Evolutionary conservation across 139 green algal species (phyloP).

Genomic region (Picochlorum sp.): DNA sequence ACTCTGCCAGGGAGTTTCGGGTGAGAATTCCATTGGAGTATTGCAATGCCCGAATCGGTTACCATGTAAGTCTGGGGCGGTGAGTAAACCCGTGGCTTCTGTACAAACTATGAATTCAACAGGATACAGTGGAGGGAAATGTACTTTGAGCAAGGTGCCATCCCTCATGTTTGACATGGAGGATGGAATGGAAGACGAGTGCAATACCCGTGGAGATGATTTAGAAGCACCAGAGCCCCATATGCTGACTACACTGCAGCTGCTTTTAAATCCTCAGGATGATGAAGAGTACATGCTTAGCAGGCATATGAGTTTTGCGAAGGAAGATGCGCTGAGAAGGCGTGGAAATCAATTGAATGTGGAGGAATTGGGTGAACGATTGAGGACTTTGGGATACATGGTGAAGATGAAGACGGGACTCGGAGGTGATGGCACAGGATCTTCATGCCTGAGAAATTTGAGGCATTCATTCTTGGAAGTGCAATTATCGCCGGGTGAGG

Average conservation of each 20-base stretch:
- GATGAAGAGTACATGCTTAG: constrained; percentile 30
- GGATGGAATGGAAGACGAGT: constrained; percentile 2
- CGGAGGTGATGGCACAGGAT: constrained; percentile 26
- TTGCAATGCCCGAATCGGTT: neutral
- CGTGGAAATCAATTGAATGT: constrained; percentile 1
- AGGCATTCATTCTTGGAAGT: constrained; percentile 27
- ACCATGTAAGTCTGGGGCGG: neutral
- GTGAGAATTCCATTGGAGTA: neutral
- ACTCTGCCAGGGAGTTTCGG: neutral
- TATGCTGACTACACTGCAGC: neutral
- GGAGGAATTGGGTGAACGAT: constrained; percentile 20
- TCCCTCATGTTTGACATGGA: constrained; percentile 44
- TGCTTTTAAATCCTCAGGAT: constrained; percentile 14
- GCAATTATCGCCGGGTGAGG: neutral
- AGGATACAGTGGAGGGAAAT: neutral
- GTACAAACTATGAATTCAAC: no score
- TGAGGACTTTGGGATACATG: constrained; percentile 22
- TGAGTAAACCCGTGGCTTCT: neutral
- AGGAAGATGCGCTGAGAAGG: constrained; percentile 4
- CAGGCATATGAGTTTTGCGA: constrained; percentile 14
- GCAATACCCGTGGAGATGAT: neutral
- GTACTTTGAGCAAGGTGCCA: constrained; percentile 30
- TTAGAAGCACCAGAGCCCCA: neutral
- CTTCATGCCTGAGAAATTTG: constrained; percentile 48
- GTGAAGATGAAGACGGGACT: constrained; percentile 33